Evolutionary conservation across 257 asterid genomes (phyloP).

Genomic region (Solanum paucissectum): DNA sequence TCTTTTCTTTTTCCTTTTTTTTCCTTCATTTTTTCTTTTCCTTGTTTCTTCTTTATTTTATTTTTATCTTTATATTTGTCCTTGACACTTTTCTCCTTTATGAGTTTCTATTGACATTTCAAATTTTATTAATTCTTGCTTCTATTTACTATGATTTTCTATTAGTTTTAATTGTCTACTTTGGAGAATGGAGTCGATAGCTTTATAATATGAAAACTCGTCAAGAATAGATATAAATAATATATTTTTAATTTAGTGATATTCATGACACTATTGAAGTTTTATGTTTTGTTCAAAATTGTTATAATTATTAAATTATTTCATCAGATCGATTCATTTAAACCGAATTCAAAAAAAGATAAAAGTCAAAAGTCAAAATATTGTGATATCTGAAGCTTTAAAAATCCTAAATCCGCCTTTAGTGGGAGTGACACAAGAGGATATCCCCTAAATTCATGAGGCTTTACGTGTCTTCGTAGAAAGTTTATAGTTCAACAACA

Average conservation of each 20-base stretch:
- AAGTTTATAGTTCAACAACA: not conserved
- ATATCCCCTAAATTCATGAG: not conserved
- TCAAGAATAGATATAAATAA: no score
- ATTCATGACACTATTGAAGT: not conserved
- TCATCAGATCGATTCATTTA: not conserved
- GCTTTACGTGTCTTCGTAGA: not conserved
- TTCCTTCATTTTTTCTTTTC: not conserved
- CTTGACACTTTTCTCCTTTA: not conserved
- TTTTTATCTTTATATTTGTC: not conserved
- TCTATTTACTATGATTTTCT: not conserved
- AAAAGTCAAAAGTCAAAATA: accelerated
- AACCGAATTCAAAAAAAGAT: no score
- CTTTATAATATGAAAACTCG: not conserved
- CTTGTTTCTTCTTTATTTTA: not conserved
- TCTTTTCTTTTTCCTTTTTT: not conserved
- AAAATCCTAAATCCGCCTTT: no score
- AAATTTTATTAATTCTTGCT: not conserved
- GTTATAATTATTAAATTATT: no score
- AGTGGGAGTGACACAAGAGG: not conserved
- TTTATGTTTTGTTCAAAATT: no score
- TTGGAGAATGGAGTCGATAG: not conserved
- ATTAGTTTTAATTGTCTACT: not conserved
- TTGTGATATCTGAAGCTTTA: accelerated
- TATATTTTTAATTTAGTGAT: no score
- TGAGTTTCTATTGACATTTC: not conserved